Conservation (phyloP, 2,329 filamentous ascomycete genomes). For the Pyrenochaeta sp. region DNA sequence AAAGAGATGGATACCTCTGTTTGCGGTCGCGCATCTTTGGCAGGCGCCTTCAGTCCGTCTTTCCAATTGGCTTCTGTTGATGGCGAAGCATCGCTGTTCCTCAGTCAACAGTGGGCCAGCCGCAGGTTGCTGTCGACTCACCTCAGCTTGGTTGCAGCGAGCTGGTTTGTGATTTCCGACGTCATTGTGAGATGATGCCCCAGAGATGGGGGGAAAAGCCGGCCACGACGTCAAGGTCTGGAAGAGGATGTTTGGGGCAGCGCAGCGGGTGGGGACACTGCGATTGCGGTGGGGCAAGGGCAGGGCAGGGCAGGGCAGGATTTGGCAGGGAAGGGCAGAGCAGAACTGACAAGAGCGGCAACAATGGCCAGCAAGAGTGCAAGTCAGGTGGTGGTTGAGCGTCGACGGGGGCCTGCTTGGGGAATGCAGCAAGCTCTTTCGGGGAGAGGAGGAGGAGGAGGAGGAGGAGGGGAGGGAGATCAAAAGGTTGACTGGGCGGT, state of each 20-base stretch:
- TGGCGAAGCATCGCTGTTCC: conserved; percentile 55
- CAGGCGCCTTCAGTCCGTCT: conserved; percentile 73
- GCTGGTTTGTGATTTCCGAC: conserved; percentile 63
- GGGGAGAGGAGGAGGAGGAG: too few relatives aligned
- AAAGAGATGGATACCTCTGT: conserved; percentile 70
- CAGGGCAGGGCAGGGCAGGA: not conserved
- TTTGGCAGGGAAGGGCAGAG: not conserved
- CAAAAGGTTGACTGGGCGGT: too few relatives aligned
- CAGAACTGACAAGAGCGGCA: not conserved
- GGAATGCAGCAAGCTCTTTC: too few relatives aligned
- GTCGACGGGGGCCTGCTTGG: too few relatives aligned
- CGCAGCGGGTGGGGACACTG: conserved; percentile 24
- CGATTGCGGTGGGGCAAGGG: conserved; percentile 24
- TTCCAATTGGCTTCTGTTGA: conserved; percentile 74
- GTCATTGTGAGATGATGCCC: conserved; percentile 53
- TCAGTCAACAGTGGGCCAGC: conserved; percentile 16
- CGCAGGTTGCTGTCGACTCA: conserved; percentile 34
- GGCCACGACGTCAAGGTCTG: conserved; percentile 23
- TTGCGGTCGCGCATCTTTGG: conserved; percentile 79
- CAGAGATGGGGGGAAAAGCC: conserved; percentile 27
- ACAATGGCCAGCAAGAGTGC: too few relatives aligned
- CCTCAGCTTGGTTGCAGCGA: conserved; percentile 63
- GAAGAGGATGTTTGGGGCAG: conserved; percentile 11
- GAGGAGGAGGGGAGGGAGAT: too few relatives aligned
- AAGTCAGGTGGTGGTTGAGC: too few relatives aligned